phyloP scores from a whole-genome alignment of 2,329 filamentous ascomycete genomes.

The Beauveria brongniartii region DNA sequence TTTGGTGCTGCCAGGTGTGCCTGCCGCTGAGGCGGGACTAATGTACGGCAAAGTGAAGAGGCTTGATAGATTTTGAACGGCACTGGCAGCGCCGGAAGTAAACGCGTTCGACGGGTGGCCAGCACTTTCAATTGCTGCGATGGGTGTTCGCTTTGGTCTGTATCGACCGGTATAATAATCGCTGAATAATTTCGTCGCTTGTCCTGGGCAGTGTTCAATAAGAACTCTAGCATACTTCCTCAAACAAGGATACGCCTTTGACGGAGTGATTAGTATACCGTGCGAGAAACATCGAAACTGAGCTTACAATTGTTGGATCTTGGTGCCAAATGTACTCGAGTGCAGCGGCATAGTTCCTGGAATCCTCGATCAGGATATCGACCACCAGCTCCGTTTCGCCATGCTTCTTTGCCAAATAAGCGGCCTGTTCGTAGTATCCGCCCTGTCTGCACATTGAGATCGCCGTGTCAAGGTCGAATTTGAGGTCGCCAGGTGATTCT shows the following conservation, averaged over 20 bases:
- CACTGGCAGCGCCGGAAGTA: slow-evolving; percentile 56
- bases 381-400: slow-evolving; percentile 90
- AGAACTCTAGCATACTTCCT: slow-evolving; percentile 94
- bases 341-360: slow-evolving; percentile 81
- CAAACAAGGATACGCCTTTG: slow-evolving; percentile 72
- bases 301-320: slow-evolving; percentile 64
- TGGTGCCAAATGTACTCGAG: slow-evolving; percentile 86
- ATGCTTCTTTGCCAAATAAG: slow-evolving; percentile 89
- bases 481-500: slow-evolving; percentile 86
- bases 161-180: slow-evolving; percentile 91
- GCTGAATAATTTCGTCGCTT: slow-evolving; percentile 82
- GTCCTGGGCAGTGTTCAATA: slow-evolving; percentile 73
- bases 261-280: background rate
- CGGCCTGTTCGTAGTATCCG: slow-evolving; percentile 93
- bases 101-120: slow-evolving; percentile 35
- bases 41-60: slow-evolving; percentile 82
- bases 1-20: slow-evolving; percentile 42
- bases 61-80: slow-evolving; percentile 78
- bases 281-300: background rate
- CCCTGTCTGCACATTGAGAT: slow-evolving; percentile 97
- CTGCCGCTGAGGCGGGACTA: slow-evolving; percentile 46
- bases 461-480: slow-evolving; percentile 94
- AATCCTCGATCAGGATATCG: slow-evolving; percentile 92
- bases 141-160: slow-evolving; percentile 57
- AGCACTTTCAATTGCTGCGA: slow-evolving; percentile 26